A percentile compares a stretch with the other conserved stretches of the same genome.
Conservation (phyloP, 495 filamentous ascomycete species). For the Elasticomyces elasticus region DNA sequence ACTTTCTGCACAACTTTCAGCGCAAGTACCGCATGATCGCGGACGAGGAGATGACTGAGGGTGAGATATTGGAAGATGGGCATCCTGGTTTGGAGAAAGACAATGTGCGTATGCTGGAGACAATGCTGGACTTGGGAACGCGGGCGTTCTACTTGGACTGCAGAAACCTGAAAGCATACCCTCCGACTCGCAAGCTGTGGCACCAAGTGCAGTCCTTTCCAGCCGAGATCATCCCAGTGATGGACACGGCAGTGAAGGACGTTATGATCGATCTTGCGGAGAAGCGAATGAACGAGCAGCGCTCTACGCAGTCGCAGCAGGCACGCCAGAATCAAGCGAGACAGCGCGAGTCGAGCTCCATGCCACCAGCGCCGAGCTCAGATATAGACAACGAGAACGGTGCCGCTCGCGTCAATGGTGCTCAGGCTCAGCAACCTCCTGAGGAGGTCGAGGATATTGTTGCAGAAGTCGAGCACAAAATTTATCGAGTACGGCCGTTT, state of each 20-base stretch:
- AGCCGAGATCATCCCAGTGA: conserved; percentile 87
- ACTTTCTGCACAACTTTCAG: conserved; percentile 82
- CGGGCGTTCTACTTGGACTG: conserved; percentile 79
- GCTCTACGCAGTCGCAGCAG: conserved; percentile 43
- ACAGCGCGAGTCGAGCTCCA: conserved; percentile 51
- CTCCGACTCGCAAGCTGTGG: conserved; percentile 85
- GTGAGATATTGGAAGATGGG: conserved; percentile 45
- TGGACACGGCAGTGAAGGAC: conserved; percentile 92
- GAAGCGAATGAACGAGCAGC: conserved; percentile 57
- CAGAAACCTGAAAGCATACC: conserved; percentile 84
- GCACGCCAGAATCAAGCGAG: conserved; percentile 33
- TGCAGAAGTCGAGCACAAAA: conserved; percentile 53
- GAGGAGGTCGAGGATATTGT: conserved; percentile 50
- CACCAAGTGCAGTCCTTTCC: conserved; percentile 88
- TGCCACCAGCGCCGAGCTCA: conserved; percentile 63
- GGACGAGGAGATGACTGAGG: conserved; percentile 66
- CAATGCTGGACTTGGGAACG: conserved; percentile 77
- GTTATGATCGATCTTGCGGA: conserved; percentile 82
- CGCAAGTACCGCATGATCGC: conserved; percentile 87
- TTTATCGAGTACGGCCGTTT: conserved; percentile 80
- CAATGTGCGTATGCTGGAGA: conserved; percentile 77
- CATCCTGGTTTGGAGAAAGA: conserved; percentile 55
- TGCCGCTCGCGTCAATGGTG: background rate
- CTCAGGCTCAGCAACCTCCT: conserved; percentile 1
- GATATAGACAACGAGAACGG: conserved; percentile 46